A percentile compares a stretch with the other conserved stretches of the same genome.
Evolutionary conservation across 78 protist species (phyloP).

Genomic region (Dictyostelium firmibasis): DNA sequence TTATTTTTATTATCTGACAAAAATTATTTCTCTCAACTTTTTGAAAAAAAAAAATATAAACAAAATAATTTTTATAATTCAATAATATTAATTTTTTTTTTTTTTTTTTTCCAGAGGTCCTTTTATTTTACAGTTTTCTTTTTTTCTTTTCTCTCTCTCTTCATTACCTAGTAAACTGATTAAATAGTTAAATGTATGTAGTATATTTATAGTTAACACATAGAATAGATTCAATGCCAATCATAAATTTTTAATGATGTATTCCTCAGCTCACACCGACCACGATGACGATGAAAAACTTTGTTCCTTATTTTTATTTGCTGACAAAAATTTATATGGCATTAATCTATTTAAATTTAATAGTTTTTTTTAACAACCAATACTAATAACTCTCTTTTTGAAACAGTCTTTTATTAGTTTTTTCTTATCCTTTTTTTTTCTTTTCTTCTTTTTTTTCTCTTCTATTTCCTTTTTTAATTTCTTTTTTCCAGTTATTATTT

Average conservation of each 20-base stretch:
- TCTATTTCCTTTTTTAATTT: neutral
- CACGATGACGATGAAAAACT: neutral
- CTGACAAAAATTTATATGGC: neutral
- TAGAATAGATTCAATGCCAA: no score
- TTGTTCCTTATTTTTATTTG: neutral
- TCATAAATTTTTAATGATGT: neutral
- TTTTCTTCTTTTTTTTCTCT: neutral
- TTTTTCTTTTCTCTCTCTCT: no score
- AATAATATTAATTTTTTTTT: no score
- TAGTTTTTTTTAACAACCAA: neutral
- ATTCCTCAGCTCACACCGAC: constrained; percentile 5
- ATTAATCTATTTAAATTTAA: neutral
- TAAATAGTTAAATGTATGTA: no score
- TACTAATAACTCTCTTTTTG: neutral
- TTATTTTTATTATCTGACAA: neutral
- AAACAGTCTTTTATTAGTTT: neutral
- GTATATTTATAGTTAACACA: no score
- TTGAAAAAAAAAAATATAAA: no score
- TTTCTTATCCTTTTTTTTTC: neutral
- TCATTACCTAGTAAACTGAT: no score
- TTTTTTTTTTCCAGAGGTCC: no score
- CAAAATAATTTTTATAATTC: no score
- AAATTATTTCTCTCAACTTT: neutral
- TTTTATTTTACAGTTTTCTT: no score
- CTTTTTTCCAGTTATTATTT: neutral